phyloP scores from a whole-genome alignment of 495 filamentous ascomycete genomes.

The Aspergillus egyptiacus region DNA sequence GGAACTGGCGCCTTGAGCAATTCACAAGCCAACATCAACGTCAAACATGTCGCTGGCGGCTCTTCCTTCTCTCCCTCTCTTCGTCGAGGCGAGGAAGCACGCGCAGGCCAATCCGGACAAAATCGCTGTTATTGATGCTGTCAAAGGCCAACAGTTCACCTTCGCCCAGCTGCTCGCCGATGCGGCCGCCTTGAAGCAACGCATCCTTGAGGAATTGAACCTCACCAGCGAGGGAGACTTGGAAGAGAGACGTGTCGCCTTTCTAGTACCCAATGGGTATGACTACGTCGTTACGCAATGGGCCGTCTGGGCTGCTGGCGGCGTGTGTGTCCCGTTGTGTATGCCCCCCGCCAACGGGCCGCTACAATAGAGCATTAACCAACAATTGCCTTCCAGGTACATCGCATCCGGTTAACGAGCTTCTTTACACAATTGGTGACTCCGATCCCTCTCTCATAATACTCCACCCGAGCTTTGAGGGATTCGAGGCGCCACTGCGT shows the following conservation, averaged over 20 bases:
- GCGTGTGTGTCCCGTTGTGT: conserved; percentile 38
- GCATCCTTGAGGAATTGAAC: conserved; percentile 46
- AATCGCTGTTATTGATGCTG: conserved; percentile 68
- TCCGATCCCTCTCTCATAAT: conserved; percentile 40
- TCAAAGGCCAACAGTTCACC: conserved; percentile 64
- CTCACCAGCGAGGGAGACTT: conserved; percentile 46
- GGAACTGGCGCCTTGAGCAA: too few species aligned
- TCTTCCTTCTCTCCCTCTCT: conserved; percentile 68
- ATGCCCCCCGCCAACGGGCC: conserved; percentile 10
- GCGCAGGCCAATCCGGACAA: conserved; percentile 58
- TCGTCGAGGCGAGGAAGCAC: conserved; percentile 49
- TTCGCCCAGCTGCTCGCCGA: conserved; percentile 76
- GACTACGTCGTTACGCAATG: conserved; percentile 79
- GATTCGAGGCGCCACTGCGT: conserved; percentile 27
- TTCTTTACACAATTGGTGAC: conserved; percentile 39
- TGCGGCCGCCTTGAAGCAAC: conserved; percentile 59
- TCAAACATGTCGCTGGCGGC: conserved; percentile 7
- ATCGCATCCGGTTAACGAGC: conserved; percentile 37
- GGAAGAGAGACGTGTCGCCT: conserved; percentile 70
- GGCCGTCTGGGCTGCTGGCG: conserved; percentile 38
- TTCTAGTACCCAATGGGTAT: conserved; percentile 83
- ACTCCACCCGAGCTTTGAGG: conserved; percentile 36
- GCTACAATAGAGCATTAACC: conserved; percentile 2
- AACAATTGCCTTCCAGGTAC: conserved; percentile 32
- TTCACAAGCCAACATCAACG: background rate